A percentile compares a stretch with the other conserved stretches of the same genome.
phyloP scores from a whole-genome alignment of 768 basidiomycete species.

The Amanita subjunquillea region DNA sequence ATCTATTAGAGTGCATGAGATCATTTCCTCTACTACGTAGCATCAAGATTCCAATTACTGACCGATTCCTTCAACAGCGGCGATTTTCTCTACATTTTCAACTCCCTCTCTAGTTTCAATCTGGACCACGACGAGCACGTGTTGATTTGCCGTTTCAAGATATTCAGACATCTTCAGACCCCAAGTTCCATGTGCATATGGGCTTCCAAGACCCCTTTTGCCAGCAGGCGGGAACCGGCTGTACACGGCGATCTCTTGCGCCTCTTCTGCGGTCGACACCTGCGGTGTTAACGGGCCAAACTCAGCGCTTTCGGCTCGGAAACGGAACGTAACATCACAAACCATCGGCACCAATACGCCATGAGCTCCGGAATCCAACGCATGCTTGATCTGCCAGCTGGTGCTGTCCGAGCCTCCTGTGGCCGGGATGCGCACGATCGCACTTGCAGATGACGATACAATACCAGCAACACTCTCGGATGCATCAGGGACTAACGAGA shows the following conservation, averaged over 20 bases:
- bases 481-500: constrained; percentile 42
- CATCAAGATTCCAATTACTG: constrained; percentile 9
- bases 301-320: not conserved
- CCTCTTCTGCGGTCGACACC: constrained; percentile 51
- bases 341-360: constrained; percentile 66
- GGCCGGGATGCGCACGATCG: constrained; percentile 53
- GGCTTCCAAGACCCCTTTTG: constrained; percentile 54
- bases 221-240: constrained; percentile 54
- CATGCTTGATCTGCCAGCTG: constrained; percentile 65
- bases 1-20: constrained; percentile 20
- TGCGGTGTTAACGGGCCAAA: constrained; percentile 9
- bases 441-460: constrained; percentile 39
- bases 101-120: constrained; percentile 57
- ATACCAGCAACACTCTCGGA: constrained; percentile 49
- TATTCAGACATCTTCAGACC: constrained; percentile 42
- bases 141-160: constrained; percentile 42
- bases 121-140: constrained; percentile 49
- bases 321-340: constrained; percentile 4
- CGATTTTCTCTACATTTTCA: constrained; percentile 49
- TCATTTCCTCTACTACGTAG: constrained; percentile 2
- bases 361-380: constrained; percentile 55
- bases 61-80: constrained; percentile 54
- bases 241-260: constrained; percentile 43
- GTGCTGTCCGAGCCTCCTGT: constrained; percentile 47
- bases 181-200: constrained; percentile 53